Percentiles rank a stretch among this genome's conserved stretches.
phyloP scores from a whole-genome alignment of 352 stramenopile genomes.

The Pythium vanterpoolii region DNA sequence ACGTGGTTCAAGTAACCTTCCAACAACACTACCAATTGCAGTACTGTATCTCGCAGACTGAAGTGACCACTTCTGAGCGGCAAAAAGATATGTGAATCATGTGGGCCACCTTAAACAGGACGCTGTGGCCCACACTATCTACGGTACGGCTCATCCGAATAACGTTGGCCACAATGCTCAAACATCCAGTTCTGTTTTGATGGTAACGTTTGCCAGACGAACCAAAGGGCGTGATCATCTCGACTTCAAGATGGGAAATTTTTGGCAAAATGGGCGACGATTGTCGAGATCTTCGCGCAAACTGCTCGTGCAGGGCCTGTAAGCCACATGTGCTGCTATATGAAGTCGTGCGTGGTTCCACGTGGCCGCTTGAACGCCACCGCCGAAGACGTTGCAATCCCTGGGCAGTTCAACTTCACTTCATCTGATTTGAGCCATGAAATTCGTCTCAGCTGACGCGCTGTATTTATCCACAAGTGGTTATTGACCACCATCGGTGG shows the following conservation, averaged over 20 bases:
- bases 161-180: not conserved
- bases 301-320: too few species aligned
- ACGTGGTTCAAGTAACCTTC: slow-evolving; percentile 19
- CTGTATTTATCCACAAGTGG: too few species aligned
- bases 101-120: not conserved
- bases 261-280: not conserved
- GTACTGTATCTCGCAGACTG: not conserved
- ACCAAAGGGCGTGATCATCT: not conserved
- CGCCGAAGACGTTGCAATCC: too few species aligned
- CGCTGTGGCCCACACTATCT: not conserved
- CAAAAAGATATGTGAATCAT: not conserved
- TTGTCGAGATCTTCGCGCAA: not conserved
- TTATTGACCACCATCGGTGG: too few species aligned
- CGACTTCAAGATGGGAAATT: slow-evolving; percentile 2
- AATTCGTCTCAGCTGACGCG: not conserved
- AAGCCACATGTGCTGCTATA: too few species aligned
- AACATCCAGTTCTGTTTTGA: not conserved
- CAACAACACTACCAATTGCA: not conserved
- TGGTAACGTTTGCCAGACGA: too few species aligned
- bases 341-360: too few species aligned
- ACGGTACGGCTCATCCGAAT: too few species aligned
- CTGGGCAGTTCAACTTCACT: too few species aligned
- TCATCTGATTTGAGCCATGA: too few species aligned
- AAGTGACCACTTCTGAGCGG: not conserved
- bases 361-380: too few species aligned